Evolutionary conservation across 1,284 basidiomycete species (phyloP).

Genomic region (Sanghuangporus weigelae): DNA sequence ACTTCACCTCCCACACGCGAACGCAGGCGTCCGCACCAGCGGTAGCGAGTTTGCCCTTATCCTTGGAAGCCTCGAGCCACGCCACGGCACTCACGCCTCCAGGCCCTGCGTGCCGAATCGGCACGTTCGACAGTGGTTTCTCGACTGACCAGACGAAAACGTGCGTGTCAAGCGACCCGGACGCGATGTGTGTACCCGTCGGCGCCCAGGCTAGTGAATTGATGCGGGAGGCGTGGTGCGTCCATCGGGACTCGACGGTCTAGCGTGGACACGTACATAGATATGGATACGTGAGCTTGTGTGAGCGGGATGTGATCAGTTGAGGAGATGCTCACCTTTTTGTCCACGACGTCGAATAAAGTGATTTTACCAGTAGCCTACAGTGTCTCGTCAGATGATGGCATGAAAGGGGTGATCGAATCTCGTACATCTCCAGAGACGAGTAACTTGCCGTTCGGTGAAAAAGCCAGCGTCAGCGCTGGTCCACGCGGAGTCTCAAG

Average conservation of each 20-base stretch:
- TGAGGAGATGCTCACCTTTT: slow-evolving; percentile 41
- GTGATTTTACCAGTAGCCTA: slow-evolving; percentile 76
- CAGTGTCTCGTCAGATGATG: not conserved
- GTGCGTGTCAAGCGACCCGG: slow-evolving; percentile 88
- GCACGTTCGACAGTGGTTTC: slow-evolving; percentile 73
- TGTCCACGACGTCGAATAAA: slow-evolving; percentile 68
- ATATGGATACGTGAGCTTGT: not conserved
- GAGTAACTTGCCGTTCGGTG: slow-evolving; percentile 68
- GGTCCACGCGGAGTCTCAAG: slow-evolving; percentile 70
- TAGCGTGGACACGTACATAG: slow-evolving; percentile 24
- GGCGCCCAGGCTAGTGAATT: slow-evolving; percentile 76
- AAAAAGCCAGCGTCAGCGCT: slow-evolving; percentile 79
- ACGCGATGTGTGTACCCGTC: slow-evolving; percentile 73
- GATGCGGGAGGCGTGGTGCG: slow-evolving; percentile 83
- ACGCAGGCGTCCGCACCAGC: slow-evolving; percentile 85
- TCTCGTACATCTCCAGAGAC: slow-evolving; percentile 73
- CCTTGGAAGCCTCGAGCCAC: slow-evolving; percentile 53
- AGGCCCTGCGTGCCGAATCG: slow-evolving; percentile 80
- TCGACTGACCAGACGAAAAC: slow-evolving; percentile 86
- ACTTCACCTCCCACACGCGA: slow-evolving; percentile 62
- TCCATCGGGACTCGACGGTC: slow-evolving; percentile 76
- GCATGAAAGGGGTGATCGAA: not conserved
- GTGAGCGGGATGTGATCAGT: not conserved
- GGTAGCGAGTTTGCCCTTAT: slow-evolving; percentile 52
- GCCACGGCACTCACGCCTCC: slow-evolving; percentile 79